Conservation (phyloP, 2,329 filamentous ascomycete species). For the Nemania sp. region DNA sequence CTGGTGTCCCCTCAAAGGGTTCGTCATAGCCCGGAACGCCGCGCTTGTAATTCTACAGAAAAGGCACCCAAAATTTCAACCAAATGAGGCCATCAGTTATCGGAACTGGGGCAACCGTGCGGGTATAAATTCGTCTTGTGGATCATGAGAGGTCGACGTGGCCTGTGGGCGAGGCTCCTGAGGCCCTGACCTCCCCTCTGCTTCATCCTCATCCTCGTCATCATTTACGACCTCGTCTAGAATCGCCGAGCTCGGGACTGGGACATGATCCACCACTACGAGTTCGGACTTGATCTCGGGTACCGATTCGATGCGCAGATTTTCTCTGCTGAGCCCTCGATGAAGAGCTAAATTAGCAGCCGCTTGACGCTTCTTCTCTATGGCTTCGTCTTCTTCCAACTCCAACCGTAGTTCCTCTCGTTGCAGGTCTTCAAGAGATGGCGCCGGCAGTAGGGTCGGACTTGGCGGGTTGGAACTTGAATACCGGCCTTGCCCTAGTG, state of each 20-base stretch:
- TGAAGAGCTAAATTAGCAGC: constrained; percentile 57
- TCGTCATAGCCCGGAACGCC: constrained; percentile 23
- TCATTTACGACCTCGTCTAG: constrained; percentile 34
- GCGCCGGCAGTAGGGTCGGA: constrained; percentile 46
- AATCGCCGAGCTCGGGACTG: constrained; percentile 34
- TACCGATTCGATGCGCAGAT: constrained; percentile 43
- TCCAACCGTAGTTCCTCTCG: constrained; percentile 57
- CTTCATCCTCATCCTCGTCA: constrained; percentile 22
- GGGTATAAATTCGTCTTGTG: constrained; percentile 54
- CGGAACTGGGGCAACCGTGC: constrained; percentile 62
- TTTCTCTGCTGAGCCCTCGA: constrained; percentile 50
- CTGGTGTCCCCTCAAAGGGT: constrained; percentile 5
- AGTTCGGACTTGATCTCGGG: constrained; percentile 41
- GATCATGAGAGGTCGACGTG: constrained; percentile 20
- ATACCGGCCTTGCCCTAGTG: constrained; percentile 30
- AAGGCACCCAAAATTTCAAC: constrained; percentile 16
- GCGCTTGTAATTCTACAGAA: constrained; percentile 26
- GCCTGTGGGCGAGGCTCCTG: constrained; percentile 16
- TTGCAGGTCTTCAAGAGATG: constrained; percentile 57
- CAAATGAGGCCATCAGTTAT: constrained; percentile 33
- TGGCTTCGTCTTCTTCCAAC: constrained; percentile 57
- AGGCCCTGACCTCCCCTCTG: constrained; percentile 12
- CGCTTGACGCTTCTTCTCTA: constrained; percentile 57
- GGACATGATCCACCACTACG: constrained; percentile 37
- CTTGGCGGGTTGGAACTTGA: constrained; percentile 41